Evolutionary conservation across 305 asterid genomes (phyloP).

Genomic region (Solanum aculeatissimum): DNA sequence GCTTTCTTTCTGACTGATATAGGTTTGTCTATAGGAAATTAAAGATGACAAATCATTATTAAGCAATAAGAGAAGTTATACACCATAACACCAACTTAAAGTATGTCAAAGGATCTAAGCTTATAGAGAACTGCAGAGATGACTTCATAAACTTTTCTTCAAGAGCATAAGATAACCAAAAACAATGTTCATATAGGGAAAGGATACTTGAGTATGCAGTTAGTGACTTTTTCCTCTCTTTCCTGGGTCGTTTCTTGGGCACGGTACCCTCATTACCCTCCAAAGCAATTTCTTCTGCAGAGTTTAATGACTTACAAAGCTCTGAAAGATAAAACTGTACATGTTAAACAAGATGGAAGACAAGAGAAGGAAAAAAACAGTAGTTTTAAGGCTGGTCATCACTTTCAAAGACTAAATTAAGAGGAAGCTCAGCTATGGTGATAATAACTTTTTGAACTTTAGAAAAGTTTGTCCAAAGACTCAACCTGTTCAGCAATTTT

Average conservation of each 20-base stretch:
- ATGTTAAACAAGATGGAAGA: neutral
- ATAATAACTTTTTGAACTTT: neutral
- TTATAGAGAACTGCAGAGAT: neutral
- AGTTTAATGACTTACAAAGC: slow-evolving; percentile 42
- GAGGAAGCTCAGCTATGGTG: neutral
- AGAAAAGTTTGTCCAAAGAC: neutral
- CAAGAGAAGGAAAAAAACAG: neutral
- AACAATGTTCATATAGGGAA: slow-evolving; percentile 7
- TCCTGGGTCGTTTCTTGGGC: slow-evolving; percentile 59
- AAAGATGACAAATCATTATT: slow-evolving; percentile 24
- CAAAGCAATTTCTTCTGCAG: slow-evolving; percentile 21
- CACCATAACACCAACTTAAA: neutral
- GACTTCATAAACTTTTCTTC: neutral
- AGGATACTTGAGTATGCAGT: slow-evolving; percentile 65
- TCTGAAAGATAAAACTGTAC: slow-evolving; percentile 36
- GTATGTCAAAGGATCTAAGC: neutral
- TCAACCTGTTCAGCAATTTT: neutral
- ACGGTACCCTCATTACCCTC: slow-evolving; percentile 36
- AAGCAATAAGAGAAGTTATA: neutral
- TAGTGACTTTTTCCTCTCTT: slow-evolving; percentile 55
- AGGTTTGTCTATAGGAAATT: slow-evolving; percentile 49
- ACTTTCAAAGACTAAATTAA: neutral
- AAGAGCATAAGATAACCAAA: neutral
- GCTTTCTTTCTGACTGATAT: slow-evolving; percentile 30
- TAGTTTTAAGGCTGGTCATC: neutral